Base-by-base conservation (phyloP, 2,329 filamentous ascomycete genomes). In the Clonostachys chloroleuca region DNA sequence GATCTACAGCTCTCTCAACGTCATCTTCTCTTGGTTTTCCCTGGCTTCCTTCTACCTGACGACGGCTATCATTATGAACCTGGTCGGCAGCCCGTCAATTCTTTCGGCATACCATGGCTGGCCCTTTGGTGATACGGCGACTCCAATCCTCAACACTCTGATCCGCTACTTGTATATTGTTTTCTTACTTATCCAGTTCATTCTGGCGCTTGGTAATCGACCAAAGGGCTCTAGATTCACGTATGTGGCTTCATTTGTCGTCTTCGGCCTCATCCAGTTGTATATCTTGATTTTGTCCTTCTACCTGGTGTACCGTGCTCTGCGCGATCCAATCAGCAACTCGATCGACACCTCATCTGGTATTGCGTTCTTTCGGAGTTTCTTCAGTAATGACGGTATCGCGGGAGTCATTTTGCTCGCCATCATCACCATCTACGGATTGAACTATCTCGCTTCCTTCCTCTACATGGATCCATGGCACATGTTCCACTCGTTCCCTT, bases 401-500 rank as follows among this genome's bases (percentile, higher is more conserved):
- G 72, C 89, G 36, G 90, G 89, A 71, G 90, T 95, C 63, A 95
- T 96, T 63, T 82, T 96, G 56, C 84, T 96, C 54, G 90, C 91
- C 13, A 74, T 96, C 56, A 82, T 89, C 50, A 86, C 91, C 49
- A 96, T 92, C 45, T 96, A 94, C 63, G 91, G 91, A 69, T 81
- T 96, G 47, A 95, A 96, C 81, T 96, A 89, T 62, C 77, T 96
- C 50, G 89, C 90, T 12, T 95, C 90, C 6, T 95, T 96, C 80
- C 73, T 96, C 70, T 96, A 96, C 73, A 75, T 95, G 61, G 91
- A 96, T 68, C 91, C 91, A 20, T 96, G 91, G 91, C 91, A 96
- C 78, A 95, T 96, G 91, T 94, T 96, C 74, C 91, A 90, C 60
- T 95, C 90, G 6, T 96, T 95, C 80, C 86, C 86, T 12, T 82